These are phyloP conservation scores for Jaapia argillacea DNA, from an alignment of 768 basidiomycete species.

Conservation along the genomic window DNA sequence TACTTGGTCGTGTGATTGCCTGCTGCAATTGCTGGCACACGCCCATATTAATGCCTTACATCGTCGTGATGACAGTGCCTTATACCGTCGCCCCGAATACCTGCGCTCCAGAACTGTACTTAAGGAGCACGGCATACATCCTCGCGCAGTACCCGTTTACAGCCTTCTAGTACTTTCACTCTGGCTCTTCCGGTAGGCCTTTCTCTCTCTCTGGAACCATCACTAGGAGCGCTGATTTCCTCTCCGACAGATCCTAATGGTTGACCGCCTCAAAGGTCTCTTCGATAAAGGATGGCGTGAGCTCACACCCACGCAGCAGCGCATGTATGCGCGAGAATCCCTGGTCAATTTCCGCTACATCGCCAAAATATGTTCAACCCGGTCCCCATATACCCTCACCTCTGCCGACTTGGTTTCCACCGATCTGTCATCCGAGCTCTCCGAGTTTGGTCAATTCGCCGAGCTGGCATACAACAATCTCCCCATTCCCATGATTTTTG, in stretches of 20 bases:
- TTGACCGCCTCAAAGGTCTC: neutral
- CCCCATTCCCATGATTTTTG: constrained; percentile 32
- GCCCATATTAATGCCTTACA: too few relatives aligned
- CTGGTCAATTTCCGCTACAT: constrained; percentile 48
- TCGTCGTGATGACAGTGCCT: too few relatives aligned
- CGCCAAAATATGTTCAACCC: constrained; percentile 34
- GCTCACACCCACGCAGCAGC: constrained; percentile 31
- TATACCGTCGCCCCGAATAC: too few relatives aligned
- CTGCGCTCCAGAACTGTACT: too few relatives aligned
- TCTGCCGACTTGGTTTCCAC: constrained; percentile 27
- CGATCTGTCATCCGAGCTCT: constrained; percentile 28
- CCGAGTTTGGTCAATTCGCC: constrained; percentile 45
- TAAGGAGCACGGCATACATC: too few relatives aligned
- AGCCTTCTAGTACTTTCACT: too few relatives aligned
- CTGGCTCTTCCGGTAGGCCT: too few relatives aligned
- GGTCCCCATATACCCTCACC: constrained; percentile 32
- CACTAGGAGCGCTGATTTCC: too few relatives aligned
- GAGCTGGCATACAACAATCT: constrained; percentile 38
- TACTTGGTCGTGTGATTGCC: too few relatives aligned
- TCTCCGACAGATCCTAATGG: neutral
- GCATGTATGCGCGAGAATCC: constrained; percentile 43
- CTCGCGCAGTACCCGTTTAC: too few relatives aligned
- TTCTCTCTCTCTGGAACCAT: too few relatives aligned
- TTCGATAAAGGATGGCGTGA: neutral
- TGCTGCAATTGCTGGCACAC: too few relatives aligned